These are phyloP conservation scores for Alternaria sp. DNA, from an alignment of 2,329 filamentous ascomycete genomes.

Conservation along the genomic window DNA sequence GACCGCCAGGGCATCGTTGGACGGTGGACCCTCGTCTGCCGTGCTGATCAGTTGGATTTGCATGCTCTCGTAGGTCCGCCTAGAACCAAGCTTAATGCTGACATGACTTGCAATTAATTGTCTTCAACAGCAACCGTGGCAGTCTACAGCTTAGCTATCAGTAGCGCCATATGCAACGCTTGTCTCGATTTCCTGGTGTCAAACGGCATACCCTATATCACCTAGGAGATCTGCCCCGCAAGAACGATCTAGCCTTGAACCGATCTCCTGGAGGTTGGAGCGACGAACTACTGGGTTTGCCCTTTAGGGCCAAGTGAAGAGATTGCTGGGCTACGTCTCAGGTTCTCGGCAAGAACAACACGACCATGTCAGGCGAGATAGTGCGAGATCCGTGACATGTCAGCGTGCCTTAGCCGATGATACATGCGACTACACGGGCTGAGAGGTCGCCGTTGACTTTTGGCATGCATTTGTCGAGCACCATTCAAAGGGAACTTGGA, in stretches of 20 bases:
- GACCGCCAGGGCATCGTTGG: slow-evolving; percentile 6
- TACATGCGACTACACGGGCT: neutral
- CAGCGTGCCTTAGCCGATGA: neutral
- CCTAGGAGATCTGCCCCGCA: slow-evolving; percentile 4
- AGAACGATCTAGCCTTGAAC: slow-evolving; percentile 9
- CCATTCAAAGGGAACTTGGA: neutral
- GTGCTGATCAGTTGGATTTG: slow-evolving; percentile 27
- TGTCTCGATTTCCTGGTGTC: neutral
- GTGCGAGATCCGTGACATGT: neutral
- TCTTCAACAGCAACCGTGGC: neutral
- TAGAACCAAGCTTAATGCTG: neutral
- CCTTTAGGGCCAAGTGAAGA: slow-evolving; percentile 11
- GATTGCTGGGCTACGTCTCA: slow-evolving; percentile 3
- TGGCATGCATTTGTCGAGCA: neutral
- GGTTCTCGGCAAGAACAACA: slow-evolving; percentile 1
- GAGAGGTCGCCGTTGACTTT: neutral
- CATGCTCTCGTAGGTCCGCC: neutral
- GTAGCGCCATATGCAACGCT: neutral
- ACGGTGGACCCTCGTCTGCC: slow-evolving; percentile 22
- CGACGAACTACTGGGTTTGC: neutral
- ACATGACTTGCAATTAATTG: neutral
- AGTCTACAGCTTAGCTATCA: neutral
- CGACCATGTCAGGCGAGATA: neutral
- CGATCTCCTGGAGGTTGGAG: neutral
- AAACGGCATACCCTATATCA: neutral